Evolutionary conservation across 805 yeast genomes (phyloP).

Genomic region (Suhomyces vadensis): DNA sequence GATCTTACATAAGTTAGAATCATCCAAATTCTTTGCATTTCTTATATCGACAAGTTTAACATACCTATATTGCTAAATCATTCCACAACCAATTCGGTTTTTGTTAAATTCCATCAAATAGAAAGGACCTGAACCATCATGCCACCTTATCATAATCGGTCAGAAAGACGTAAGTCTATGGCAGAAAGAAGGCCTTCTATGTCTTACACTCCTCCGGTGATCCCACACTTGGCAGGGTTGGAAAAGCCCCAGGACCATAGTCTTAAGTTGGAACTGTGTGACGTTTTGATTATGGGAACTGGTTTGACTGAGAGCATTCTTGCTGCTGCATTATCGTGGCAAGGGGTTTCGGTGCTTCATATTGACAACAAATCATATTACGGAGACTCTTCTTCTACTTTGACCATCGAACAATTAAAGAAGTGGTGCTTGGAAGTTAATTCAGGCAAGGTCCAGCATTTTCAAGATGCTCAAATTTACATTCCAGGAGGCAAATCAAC

Average conservation of each 20-base stretch:
- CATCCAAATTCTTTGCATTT: no score
- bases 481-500: constrained; percentile 61
- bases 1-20: not conserved
- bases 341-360: constrained; percentile 92
- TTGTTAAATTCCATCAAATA: no score
- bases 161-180: constrained; percentile 60
- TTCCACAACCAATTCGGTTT: no score
- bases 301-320: constrained; percentile 85
- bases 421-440: constrained; percentile 81
- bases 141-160: constrained; percentile 10
- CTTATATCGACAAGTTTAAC: no score
- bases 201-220: constrained; percentile 44
- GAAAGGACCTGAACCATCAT: not conserved
- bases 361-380: constrained; percentile 82
- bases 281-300: constrained; percentile 89
- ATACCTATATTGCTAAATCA: no score
- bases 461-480: constrained; percentile 74
- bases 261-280: constrained; percentile 67
- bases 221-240: constrained; percentile 75
- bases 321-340: constrained; percentile 97
- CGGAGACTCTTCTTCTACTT: constrained; percentile 85
- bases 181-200: constrained; percentile 66
- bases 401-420: constrained; percentile 82
- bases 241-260: constrained; percentile 69
- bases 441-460: constrained; percentile 42